Evolutionary conservation across 495 filamentous ascomycete species (phyloP), one percentile per base, ranked within the genome.

Genomic region (Aspergillus affinis): DNA sequence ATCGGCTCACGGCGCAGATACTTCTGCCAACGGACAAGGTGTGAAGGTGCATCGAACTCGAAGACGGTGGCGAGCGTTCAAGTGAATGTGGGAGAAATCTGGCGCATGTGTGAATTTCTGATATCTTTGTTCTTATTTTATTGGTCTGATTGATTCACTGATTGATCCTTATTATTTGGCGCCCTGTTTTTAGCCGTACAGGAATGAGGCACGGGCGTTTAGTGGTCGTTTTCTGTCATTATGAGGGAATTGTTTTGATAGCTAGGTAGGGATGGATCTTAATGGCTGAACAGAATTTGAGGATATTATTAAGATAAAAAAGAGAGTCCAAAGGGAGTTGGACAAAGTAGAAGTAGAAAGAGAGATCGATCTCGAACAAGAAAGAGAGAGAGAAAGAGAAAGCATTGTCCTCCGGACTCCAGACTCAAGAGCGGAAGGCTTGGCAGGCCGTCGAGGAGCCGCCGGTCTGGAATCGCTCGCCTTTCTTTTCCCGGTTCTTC

Each of bases 31-130:
- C 19, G 58, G 66, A 47, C 57, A 55, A 51, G 51, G 48, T 19
- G 66, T 68, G n/a, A 75, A 74, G 51, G 65, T 72, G 20, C 73
- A 72, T 58, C 72, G 69, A 18, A 76, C 75, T 54, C 76, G 77
- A 62, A 67, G 69, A 55, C 70, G 79, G 47, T 70, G 66, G 62
- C 78, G 78, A 21, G 72, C 69, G 47, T 72, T 67, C 51, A 70
- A 64, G 58, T 71, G 52, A 66, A 53, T 49, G 18, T 17, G n/a
- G 13, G 21, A 54, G 20, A 19, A 15, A 32, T 32, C 29, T 3
- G 26, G 26, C 15, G 8, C n/a, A 8, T 44, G 19, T 61, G 54
- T 60, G 30, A 51, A 57, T 51, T 56, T 60, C 21, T 47, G 54
- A n/a, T 27, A 52, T 27, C 56, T 8, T 55, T 51, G 54, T 60